Conservation (phyloP, 768 basidiomycete species). For the Tephrocybe sp. region DNA sequence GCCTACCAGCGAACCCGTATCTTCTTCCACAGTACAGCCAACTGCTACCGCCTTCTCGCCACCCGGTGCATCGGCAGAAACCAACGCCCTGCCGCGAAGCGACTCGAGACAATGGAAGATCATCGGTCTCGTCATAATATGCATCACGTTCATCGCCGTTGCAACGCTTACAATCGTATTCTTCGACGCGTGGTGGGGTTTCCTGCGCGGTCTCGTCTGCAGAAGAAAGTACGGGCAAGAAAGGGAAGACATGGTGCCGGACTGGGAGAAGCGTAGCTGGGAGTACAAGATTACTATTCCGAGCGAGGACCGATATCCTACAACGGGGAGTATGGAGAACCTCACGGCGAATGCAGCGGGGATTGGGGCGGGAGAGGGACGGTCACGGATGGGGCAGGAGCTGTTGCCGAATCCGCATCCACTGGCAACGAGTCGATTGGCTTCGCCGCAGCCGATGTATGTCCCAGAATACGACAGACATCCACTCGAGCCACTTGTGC, state of each 20-base stretch:
- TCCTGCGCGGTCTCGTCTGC: conserved; percentile 49
- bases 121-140: conserved; percentile 63
- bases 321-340: conserved; percentile 37
- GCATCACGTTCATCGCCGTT: conserved; percentile 55
- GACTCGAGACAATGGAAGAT: conserved; percentile 64
- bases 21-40: background rate
- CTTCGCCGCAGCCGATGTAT: conserved; percentile 23
- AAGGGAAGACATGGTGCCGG: conserved; percentile 57
- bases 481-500: conserved; percentile 33
- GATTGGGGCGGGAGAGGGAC: conserved; percentile 9
- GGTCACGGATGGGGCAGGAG: conserved; percentile 6
- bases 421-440: conserved; percentile 6
- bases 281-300: conserved; percentile 47
- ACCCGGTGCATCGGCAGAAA: conserved; percentile 9
- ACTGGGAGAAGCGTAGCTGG: conserved; percentile 64
- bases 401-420: conserved; percentile 5
- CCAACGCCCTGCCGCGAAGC: conserved; percentile 32
- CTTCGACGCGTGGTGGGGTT: conserved; percentile 71
- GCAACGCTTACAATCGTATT: conserved; percentile 58
- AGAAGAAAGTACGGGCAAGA: conserved; percentile 33
- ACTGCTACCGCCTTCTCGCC: conserved; percentile 1
- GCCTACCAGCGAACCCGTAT: background rate
- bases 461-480: conserved; percentile 27
- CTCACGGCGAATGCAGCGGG: conserved; percentile 25
- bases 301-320: conserved; percentile 47